Conservation (phyloP, 495 filamentous ascomycete genomes). For the Tetracladium setigerum region DNA sequence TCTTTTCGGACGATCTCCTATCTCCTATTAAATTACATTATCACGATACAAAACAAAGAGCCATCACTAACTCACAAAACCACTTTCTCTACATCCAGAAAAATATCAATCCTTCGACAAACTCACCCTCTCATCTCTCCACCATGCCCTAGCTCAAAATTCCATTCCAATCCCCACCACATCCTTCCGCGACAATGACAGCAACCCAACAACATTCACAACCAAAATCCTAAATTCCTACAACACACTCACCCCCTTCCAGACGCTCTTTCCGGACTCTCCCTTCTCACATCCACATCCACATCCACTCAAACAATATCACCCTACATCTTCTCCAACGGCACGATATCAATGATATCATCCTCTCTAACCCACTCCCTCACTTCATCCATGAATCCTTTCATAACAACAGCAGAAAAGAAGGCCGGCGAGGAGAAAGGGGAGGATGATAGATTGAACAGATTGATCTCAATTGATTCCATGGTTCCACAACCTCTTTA, state of each 20-base stretch:
- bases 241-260: slow-evolving; percentile 60
- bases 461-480: neutral
- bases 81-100: slow-evolving; percentile 28
- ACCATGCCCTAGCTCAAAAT: slow-evolving; percentile 55
- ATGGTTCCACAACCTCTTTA: slow-evolving; percentile 35
- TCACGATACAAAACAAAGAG: too few relatives aligned
- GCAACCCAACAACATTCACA: slow-evolving; percentile 33
- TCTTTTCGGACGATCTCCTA: too few relatives aligned
- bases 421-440: too few relatives aligned
- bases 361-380: slow-evolving; percentile 49
- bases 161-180: slow-evolving; percentile 33
- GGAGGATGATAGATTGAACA: too few relatives aligned
- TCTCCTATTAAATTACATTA: too few relatives aligned
- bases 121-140: slow-evolving; percentile 56
- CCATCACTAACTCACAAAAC: too few relatives aligned
- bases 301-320: slow-evolving; percentile 3
- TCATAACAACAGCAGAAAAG: too few relatives aligned
- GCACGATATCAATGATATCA: slow-evolving; percentile 54
- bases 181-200: slow-evolving; percentile 43
- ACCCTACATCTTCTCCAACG: slow-evolving; percentile 70
- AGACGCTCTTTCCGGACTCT: slow-evolving; percentile 53
- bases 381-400: slow-evolving; percentile 37
- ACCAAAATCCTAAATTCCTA: slow-evolving; percentile 56
- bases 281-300: slow-evolving; percentile 29
- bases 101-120: slow-evolving; percentile 55